Evolutionary conservation across 768 basidiomycete species (phyloP).

Genomic region (Leccinum truebloodii): DNA sequence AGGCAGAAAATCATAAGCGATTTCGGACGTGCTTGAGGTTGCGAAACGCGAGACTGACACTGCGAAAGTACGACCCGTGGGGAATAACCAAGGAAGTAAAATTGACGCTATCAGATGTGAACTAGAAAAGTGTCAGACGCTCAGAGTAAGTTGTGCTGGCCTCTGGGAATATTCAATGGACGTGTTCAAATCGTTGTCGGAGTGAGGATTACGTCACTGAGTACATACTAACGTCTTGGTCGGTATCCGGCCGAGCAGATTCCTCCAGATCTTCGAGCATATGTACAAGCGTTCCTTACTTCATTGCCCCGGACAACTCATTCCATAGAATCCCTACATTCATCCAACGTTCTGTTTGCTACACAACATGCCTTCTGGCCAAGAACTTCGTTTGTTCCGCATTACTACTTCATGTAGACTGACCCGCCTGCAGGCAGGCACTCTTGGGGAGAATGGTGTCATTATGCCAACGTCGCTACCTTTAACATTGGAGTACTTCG

Average conservation of each 20-base stretch:
- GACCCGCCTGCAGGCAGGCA: slow-evolving; percentile 64
- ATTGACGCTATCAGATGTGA: too few species aligned
- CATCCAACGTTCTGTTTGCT: slow-evolving; percentile 95
- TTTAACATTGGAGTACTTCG: slow-evolving; percentile 77
- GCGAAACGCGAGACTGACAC: too few species aligned
- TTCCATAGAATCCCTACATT: slow-evolving; percentile 69
- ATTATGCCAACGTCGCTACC: slow-evolving; percentile 87
- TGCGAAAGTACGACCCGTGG: too few species aligned
- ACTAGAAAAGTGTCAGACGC: too few species aligned
- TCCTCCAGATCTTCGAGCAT: slow-evolving; percentile 91
- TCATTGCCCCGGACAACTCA: slow-evolving; percentile 84
- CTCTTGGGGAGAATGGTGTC: slow-evolving; percentile 55
- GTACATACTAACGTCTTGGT: slow-evolving; percentile 42
- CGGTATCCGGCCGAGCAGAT: slow-evolving; percentile 95
- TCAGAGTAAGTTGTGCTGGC: too few species aligned
- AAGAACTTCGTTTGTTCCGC: slow-evolving; percentile 40
- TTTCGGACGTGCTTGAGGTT: too few species aligned
- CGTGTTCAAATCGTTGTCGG: too few species aligned
- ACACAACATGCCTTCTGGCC: slow-evolving; percentile 91
- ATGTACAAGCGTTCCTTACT: slow-evolving; percentile 80
- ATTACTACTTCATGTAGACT: background rate
- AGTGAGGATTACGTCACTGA: too few species aligned
- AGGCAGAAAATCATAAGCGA: too few species aligned
- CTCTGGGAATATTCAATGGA: too few species aligned
- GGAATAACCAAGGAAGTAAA: too few species aligned